These are phyloP conservation scores for Neonectria coccinea DNA, from an alignment of 2,329 filamentous ascomycete species.

Conservation along the genomic window DNA sequence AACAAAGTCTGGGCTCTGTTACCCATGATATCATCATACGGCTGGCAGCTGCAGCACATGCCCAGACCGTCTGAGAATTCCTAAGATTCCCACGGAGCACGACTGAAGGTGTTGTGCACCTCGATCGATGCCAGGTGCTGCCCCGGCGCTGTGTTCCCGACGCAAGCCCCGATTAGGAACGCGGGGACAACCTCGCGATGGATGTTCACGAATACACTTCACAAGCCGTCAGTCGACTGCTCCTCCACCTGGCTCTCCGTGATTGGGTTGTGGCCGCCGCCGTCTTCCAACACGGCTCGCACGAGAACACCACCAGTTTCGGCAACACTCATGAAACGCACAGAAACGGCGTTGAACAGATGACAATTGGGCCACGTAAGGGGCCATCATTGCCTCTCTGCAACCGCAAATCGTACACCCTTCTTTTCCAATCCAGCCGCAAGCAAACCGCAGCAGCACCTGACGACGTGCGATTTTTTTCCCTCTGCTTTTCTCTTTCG, in stretches of 20 bases:
- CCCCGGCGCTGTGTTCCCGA: no score
- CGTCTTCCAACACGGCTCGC: constrained; percentile 3
- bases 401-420: not conserved
- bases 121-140: not conserved
- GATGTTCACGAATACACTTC: not conserved
- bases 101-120: not conserved
- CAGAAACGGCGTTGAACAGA: constrained; percentile 3
- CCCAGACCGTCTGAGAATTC: constrained; percentile 10
- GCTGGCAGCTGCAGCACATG: not conserved
- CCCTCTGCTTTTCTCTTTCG: not conserved
- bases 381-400: not conserved
- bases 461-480: not conserved
- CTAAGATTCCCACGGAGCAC: constrained; percentile 6
- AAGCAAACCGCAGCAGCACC: constrained; percentile 1
- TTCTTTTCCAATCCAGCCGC: constrained; percentile 12
- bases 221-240: not conserved
- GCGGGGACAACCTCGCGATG: not conserved
- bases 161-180: not conserved
- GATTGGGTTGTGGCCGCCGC: constrained; percentile 26
- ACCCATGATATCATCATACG: constrained; percentile 3
- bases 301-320: constrained; percentile 15
- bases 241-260: constrained; percentile 1
- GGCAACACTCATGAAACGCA: constrained; percentile 17
- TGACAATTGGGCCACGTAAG: not conserved
- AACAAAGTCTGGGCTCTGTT: not conserved